Conservation (phyloP, 371 early-diverging fungal genomes). For the Spiromyces aspiralis region DNA sequence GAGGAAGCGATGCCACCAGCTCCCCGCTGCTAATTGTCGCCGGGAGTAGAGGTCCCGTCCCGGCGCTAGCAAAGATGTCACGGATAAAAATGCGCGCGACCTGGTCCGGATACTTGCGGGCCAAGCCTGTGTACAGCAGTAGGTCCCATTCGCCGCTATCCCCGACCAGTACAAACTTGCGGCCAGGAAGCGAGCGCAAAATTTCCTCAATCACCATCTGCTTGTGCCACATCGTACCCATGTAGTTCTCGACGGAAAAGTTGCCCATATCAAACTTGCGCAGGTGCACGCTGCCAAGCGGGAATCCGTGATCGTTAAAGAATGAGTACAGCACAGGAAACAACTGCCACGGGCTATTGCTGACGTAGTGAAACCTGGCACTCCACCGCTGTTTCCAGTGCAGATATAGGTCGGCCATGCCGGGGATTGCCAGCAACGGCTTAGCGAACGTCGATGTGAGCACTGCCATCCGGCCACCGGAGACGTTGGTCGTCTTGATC, state of each 20-base stretch:
- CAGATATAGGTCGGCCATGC: slow-evolving; percentile 54
- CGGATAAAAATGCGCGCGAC: slow-evolving; percentile 72
- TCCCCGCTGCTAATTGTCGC: too few relatives aligned
- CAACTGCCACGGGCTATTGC: slow-evolving; percentile 79
- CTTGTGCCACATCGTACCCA: slow-evolving; percentile 34
- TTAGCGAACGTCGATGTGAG: slow-evolving; percentile 51
- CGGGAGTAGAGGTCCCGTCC: too few relatives aligned
- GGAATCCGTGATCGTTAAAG: slow-evolving; percentile 49
- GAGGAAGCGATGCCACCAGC: too few relatives aligned
- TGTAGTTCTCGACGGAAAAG: slow-evolving; percentile 24
- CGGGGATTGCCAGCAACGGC: slow-evolving; percentile 37
- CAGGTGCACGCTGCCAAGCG: slow-evolving; percentile 60
- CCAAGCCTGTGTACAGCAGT: slow-evolving; percentile 54
- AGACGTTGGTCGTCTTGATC: slow-evolving; percentile 62
- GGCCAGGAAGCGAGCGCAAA: slow-evolving; percentile 56
- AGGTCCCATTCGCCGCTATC: slow-evolving; percentile 84
- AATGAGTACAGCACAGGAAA: slow-evolving; percentile 56
- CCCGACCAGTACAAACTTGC: slow-evolving; percentile 74
- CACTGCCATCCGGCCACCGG: slow-evolving; percentile 46
- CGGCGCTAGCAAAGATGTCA: slow-evolving; percentile 37
- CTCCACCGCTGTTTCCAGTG: slow-evolving; percentile 43
- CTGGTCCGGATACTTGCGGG: slow-evolving; percentile 38
- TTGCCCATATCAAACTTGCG: slow-evolving; percentile 37
- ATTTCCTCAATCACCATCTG: slow-evolving; percentile 37
- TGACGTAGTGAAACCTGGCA: slow-evolving; percentile 76